Base-by-base conservation (phyloP, 768 basidiomycete genomes). In the Russula brevipes region DNA sequence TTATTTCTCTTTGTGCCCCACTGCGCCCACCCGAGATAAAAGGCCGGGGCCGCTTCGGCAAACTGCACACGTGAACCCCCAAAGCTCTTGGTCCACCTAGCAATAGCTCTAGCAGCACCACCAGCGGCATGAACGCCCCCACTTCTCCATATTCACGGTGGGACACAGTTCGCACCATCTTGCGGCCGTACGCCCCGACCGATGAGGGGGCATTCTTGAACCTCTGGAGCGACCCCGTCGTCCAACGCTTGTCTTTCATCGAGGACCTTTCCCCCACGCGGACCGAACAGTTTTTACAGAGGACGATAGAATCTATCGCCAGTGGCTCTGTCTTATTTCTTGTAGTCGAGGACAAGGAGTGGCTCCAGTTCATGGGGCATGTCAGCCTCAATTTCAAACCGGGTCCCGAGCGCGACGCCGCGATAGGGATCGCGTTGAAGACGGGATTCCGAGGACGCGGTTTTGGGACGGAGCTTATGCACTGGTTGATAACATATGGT, bases 381-480 rank as follows among this genome's bases (percentile, higher is more conserved):
- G 67, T 74, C 44, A 68, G 69, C 46, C 38, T 77, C 30, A 68
- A 64, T 54, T 68, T 72, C 6, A 64, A 54, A 24, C 66, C 72
- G 30, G 69, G 71, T 6, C 66, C 66, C 65, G 68, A 76, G 41
- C 69, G 73, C 63, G 71, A 76, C 58, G 75, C 74, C 54, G 63
- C 66, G 35, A 71, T 75, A 38, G 71, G 73, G 2, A 72, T 78
- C 53, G 73, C 72, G 46, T 66, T 78, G 16, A 54, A 50, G 10
- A 69, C 69, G 2, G 42, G 69, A 57, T 75, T 74, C 56, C 78
- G 80, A 76, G 68, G 71, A 12, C 70, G 72, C 17, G 80, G 80
- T 0, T 80, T 76, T 57, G 79, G 79, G 3, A 75, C 70, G 38
- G 78, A 81, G 55, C 73, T 73, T 51, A 75, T 75, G 54, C 67